Evolutionary conservation across 257 asterid species (phyloP), one percentile per base, ranked within the genome.

Genomic region (Cinchona pubescens): DNA sequence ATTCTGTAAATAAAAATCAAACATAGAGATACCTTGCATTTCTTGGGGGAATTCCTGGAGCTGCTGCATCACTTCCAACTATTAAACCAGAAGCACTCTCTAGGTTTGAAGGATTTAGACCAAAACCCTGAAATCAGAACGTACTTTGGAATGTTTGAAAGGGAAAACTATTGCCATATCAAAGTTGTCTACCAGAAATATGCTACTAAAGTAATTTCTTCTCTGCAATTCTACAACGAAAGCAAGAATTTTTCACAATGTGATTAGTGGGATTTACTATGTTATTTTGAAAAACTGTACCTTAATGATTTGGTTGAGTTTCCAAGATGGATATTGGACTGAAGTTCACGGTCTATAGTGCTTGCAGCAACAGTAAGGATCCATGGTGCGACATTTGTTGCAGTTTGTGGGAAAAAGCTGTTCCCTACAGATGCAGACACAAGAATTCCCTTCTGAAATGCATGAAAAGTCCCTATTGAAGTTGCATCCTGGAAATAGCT

Each of bases 351-450:
- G 68, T 89, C 90, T 0, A 91, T 46, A 0, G 95, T 87, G 16
- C 95, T 90, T 1, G 97, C 97, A 32, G 95, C 97, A 21, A 91
- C 97, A 0, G 93, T 89, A 71, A 88, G 72, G 0, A 91, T 87
- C 95, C 97, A 91, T 0, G 97, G 97, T 1, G 97, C 95, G 2
- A 87, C 85, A 73, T 88, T 89, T 4, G 87, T 82, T 78, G 42
- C 85, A 78, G 58, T 82, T 72, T 5, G 65, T 25, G 40, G 93
- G 86, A 45, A 38, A 12, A 69, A 32, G 37, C 55, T 29, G 8
- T 90, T 90, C 35, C 94, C 96, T 0, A 92, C 96, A 0, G 97
- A 89, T 37, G 91, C 88, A 1, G 89, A 84, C 14, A 89, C 93
- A 15, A 85, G n/a, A 25, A 91, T 86, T 3, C 96, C 97, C 15